Percentiles rank a stretch among this genome's conserved stretches.
Evolutionary conservation across 202 grass and related monocot genomes (phyloP).

Genomic region (Thinopyrum obtusiflorum): DNA sequence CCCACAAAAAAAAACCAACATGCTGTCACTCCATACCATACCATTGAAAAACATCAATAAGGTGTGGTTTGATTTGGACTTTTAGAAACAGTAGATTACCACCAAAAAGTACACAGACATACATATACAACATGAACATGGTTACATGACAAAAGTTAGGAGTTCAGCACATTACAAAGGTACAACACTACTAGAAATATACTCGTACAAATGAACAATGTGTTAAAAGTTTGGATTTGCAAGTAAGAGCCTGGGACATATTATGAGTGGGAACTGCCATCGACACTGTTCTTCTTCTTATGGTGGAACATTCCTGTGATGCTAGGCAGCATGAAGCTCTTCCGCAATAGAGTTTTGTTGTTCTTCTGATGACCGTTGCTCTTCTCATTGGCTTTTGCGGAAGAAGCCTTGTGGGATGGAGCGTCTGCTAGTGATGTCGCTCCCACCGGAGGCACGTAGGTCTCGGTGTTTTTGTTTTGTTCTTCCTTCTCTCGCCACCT

Average conservation of each 20-base stretch:
- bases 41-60: background rate
- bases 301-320: constrained; percentile 50
- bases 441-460: constrained; percentile 30
- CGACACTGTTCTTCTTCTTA: constrained; percentile 51
- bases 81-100: background rate
- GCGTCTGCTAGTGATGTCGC: constrained; percentile 30
- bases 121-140: background rate
- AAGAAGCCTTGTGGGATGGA: constrained; percentile 16
- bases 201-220: background rate
- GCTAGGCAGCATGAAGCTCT: constrained; percentile 46
- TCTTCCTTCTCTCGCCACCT: constrained; percentile 74
- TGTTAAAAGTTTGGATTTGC: background rate
- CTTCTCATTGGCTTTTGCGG: background rate
- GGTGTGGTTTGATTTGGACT: background rate
- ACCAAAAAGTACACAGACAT: background rate
- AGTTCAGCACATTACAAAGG: background rate
- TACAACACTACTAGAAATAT: background rate
- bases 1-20: background rate
- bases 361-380: constrained; percentile 29
- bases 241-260: background rate
- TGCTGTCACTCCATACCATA: background rate
- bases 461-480: constrained; percentile 44
- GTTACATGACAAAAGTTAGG: background rate
- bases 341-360: constrained; percentile 20
- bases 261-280: constrained; percentile 42